A percentile compares a stretch with the other conserved stretches of the same genome.
Conservation (phyloP, 2,329 filamentous ascomycete genomes). For the Paramyrothecium roridum region DNA sequence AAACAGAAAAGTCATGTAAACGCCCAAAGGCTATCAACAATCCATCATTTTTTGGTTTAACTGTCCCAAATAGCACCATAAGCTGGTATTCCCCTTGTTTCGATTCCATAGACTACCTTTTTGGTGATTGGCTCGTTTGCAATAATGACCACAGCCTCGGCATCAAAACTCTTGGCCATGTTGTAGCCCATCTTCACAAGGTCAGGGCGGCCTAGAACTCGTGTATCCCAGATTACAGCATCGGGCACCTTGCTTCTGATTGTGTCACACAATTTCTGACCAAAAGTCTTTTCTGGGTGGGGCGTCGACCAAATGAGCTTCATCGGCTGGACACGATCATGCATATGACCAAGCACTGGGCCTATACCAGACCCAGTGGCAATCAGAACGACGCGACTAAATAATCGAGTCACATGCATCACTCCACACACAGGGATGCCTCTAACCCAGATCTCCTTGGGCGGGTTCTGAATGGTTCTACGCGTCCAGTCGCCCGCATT, state of each 20-base stretch:
- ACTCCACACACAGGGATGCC: slow-evolving; percentile 63
- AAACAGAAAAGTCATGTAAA: too few species aligned
- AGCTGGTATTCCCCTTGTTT: slow-evolving; percentile 58
- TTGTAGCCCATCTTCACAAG: slow-evolving; percentile 38
- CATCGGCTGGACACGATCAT: slow-evolving; percentile 36
- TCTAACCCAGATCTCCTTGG: slow-evolving; percentile 58
- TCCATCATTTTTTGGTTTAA: neutral
- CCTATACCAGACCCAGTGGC: slow-evolving; percentile 70
- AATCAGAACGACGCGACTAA: slow-evolving; percentile 58
- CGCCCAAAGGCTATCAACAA: too few species aligned
- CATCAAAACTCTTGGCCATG: slow-evolving; percentile 44
- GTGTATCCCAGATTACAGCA: slow-evolving; percentile 63
- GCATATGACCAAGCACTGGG: slow-evolving; percentile 54
- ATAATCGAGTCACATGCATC: slow-evolving; percentile 60
- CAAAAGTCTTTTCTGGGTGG: slow-evolving; percentile 56
- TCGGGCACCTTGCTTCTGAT: slow-evolving; percentile 52
- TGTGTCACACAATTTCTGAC: slow-evolving; percentile 45
- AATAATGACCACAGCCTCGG: slow-evolving; percentile 69
- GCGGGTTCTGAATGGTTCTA: slow-evolving; percentile 53
- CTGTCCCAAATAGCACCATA: slow-evolving; percentile 68
- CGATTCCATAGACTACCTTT: slow-evolving; percentile 61
- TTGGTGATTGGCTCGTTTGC: slow-evolving; percentile 61
- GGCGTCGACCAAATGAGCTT: slow-evolving; percentile 65
- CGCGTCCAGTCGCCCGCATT: slow-evolving; percentile 70
- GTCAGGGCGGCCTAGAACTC: slow-evolving; percentile 51